phyloP scores from a whole-genome alignment of 371 early-diverging fungal genomes.

The Antonospora locustae region DNA sequence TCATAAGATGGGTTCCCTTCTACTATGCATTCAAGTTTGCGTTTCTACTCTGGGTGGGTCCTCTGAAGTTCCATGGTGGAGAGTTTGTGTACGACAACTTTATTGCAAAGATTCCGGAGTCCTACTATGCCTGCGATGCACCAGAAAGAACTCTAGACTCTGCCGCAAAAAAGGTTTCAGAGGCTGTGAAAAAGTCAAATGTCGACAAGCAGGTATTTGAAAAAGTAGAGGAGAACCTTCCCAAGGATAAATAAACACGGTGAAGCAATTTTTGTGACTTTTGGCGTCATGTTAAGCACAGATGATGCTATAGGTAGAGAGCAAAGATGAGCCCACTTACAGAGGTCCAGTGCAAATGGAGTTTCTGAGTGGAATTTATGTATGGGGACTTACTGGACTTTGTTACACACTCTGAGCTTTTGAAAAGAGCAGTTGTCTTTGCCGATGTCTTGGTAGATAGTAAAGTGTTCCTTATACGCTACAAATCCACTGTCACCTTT shows the following conservation, averaged over 20 bases:
- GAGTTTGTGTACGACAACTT: conserved; percentile 27
- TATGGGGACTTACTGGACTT: too few species aligned
- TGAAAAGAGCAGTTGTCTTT: too few species aligned
- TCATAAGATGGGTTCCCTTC: conserved; percentile 35
- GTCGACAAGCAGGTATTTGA: conserved; percentile 17
- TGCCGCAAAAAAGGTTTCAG: conserved; percentile 25
- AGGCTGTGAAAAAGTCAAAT: conserved; percentile 41
- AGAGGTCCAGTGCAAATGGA: too few species aligned
- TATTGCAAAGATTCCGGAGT: conserved; percentile 26
- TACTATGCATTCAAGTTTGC: conserved; percentile 46
- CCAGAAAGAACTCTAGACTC: conserved; percentile 16
- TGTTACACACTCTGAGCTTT: too few species aligned
- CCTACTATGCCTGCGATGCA: conserved; percentile 10
- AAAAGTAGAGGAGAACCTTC: conserved; percentile 13
- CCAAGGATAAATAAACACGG: conserved; percentile 38
- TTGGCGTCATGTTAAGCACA: too few species aligned
- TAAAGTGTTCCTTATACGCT: too few species aligned
- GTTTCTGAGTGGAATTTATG: too few species aligned
- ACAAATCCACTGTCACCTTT: too few species aligned
- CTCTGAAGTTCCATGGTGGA: conserved; percentile 24
- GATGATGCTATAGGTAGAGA: too few species aligned
- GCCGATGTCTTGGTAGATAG: too few species aligned
- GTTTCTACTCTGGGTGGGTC: conserved; percentile 38
- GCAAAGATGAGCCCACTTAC: too few species aligned
- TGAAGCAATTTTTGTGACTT: too few species aligned